Evolutionary conservation across 179 eudicot genomes (phyloP).

Genomic region (Heliamphora pulchella): DNA sequence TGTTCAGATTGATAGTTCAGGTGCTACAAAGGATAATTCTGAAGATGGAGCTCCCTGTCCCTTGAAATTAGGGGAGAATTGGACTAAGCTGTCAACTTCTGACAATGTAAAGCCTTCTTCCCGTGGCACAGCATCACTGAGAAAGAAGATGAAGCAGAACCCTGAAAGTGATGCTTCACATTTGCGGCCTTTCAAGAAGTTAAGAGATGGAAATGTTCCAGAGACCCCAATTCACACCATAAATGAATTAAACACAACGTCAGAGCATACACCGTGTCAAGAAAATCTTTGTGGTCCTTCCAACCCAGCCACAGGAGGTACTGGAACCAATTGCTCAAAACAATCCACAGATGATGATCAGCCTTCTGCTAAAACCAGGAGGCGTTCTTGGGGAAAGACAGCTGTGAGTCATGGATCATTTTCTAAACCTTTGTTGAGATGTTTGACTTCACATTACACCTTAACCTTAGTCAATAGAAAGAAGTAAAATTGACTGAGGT

Average conservation of each 20-base stretch:
- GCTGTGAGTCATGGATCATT: conserved; percentile 22
- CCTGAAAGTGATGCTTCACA: conserved; percentile 8
- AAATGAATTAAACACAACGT: conserved; percentile 15
- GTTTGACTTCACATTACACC: background rate
- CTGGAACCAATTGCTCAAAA: conserved; percentile 2
- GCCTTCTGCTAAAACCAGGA: conserved; percentile 12
- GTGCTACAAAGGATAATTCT: conserved; percentile 15
- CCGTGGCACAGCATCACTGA: conserved; percentile 14
- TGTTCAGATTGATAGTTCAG: conserved; percentile 13
- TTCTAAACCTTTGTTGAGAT: background rate
- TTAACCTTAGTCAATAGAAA: background rate
- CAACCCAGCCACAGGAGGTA: background rate
- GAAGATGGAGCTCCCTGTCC: conserved; percentile 14
- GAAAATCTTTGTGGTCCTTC: conserved; percentile 10
- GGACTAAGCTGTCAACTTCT: conserved; percentile 18
- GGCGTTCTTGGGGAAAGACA: conserved; percentile 20
- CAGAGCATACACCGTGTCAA: conserved; percentile 14
- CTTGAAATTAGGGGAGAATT: background rate
- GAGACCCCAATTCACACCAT: conserved; percentile 23
- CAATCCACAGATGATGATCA: conserved; percentile 15
- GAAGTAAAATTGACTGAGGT: background rate
- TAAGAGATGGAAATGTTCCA: conserved; percentile 24
- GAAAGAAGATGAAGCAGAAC: conserved; percentile 17
- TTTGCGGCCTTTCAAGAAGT: conserved; percentile 24
- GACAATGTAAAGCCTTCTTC: conserved; percentile 19